Conservation (phyloP, 2,329 filamentous ascomycete species). For the Colletotrichum limetticola region DNA sequence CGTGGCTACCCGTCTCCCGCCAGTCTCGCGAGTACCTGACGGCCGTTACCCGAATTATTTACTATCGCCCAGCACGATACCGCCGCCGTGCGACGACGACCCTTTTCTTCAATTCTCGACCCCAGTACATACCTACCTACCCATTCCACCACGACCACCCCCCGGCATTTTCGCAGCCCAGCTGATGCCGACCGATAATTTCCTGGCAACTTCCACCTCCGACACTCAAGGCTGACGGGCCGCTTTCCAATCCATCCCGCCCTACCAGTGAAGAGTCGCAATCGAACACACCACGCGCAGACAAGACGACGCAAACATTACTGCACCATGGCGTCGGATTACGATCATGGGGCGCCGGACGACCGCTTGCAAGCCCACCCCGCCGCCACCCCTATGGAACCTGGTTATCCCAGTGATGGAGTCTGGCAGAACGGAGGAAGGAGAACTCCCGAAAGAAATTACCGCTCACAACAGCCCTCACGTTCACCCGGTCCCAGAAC, state of each 20-base stretch:
- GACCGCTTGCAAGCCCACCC: conserved; percentile 48
- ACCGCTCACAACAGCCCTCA: conserved; percentile 45
- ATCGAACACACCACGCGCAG: conserved; percentile 19
- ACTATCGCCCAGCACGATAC: conserved; percentile 29
- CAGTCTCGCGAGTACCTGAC: conserved; percentile 32
- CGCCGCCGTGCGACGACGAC: conserved; percentile 32
- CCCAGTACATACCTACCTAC: conserved; percentile 29
- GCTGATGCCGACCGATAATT: conserved; percentile 37
- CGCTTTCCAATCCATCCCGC: conserved; percentile 23
- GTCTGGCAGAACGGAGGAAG: conserved; percentile 50
- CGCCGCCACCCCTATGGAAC: conserved; percentile 41
- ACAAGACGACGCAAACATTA: conserved; percentile 11
- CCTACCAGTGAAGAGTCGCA: conserved; percentile 32
- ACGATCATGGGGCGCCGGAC: conserved; percentile 53
- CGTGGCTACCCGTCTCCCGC: conserved; percentile 27
- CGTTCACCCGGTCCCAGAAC: conserved; percentile 46
- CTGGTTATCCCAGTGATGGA: conserved; percentile 45
- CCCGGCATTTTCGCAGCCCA: conserved; percentile 29
- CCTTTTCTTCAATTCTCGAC: conserved; percentile 27
- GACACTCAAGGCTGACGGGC: conserved; percentile 36
- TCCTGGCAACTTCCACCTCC: conserved; percentile 29
- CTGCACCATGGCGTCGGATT: conserved; percentile 56
- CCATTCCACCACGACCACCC: neutral
- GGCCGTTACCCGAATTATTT: conserved; percentile 27
- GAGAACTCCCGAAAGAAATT: conserved; percentile 49